Conservation (phyloP, 2,329 filamentous ascomycete species). For the Colletotrichum coccodes region DNA sequence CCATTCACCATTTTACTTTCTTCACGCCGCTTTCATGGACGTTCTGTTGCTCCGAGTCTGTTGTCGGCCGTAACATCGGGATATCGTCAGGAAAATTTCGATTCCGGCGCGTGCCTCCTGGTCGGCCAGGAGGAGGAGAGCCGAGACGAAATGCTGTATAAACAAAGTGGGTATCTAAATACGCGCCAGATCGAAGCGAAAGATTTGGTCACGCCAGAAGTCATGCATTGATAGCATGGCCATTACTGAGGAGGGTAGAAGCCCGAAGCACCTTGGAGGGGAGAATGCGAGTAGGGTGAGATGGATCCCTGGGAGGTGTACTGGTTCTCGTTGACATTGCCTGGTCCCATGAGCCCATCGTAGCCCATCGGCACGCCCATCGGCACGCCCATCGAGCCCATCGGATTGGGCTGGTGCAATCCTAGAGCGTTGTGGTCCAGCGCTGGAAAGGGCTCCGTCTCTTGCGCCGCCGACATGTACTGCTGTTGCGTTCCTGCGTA, state of each 20-base stretch:
- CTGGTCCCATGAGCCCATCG: constrained; percentile 42
- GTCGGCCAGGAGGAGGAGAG: not conserved
- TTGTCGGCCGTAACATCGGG: constrained; percentile 13
- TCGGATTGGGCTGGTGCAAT: constrained; percentile 40
- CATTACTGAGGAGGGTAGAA: constrained; percentile 44
- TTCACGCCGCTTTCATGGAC: not conserved
- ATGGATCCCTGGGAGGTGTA: constrained; percentile 53
- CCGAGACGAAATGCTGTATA: not conserved
- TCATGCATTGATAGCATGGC: not conserved
- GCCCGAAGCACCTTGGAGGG: constrained; percentile 46
- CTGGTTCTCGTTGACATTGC: constrained; percentile 43
- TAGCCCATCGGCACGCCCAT: constrained; percentile 43
- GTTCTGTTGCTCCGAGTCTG: not conserved
- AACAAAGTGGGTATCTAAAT: constrained; percentile 26
- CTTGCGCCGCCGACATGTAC: constrained; percentile 44
- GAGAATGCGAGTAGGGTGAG: constrained; percentile 55
- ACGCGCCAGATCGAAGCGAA: constrained; percentile 10
- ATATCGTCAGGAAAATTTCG: not conserved
- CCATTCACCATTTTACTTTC: not conserved
- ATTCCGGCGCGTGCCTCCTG: not conserved
- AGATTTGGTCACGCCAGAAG: not conserved
- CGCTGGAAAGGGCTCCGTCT: constrained; percentile 49
- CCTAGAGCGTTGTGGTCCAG: constrained; percentile 48
- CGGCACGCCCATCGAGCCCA: constrained; percentile 39
- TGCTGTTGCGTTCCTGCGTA: constrained; percentile 39